phyloP scores from a whole-genome alignment of 345 rosid species.

The Eucalyptus pumila region DNA sequence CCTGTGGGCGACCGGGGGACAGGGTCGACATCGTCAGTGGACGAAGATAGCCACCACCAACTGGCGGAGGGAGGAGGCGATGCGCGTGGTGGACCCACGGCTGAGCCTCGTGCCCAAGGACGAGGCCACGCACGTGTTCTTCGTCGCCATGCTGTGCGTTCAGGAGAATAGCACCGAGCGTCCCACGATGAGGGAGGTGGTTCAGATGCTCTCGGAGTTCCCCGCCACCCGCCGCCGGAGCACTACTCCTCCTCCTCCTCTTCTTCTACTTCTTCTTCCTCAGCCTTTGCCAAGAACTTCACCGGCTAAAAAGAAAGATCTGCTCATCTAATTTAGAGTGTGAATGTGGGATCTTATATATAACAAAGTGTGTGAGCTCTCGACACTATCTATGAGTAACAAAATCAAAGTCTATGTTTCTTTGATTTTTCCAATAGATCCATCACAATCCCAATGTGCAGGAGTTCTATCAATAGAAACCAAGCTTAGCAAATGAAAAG shows the following conservation, averaged over 20 bases:
- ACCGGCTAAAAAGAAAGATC: background rate
- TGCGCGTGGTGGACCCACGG: conserved; percentile 27
- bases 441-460: background rate
- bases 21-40: conserved; percentile 73
- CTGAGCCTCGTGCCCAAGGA: conserved; percentile 24
- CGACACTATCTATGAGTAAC: background rate
- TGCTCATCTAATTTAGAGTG: background rate
- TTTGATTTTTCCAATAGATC: background rate
- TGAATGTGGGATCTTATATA: background rate
- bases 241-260: conserved; percentile 15
- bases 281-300: background rate
- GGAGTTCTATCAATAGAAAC: background rate
- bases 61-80: conserved; percentile 23
- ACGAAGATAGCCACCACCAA: conserved; percentile 11
- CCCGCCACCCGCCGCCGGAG: background rate
- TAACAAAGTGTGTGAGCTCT: background rate
- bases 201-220: conserved; percentile 53
- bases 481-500: background rate
- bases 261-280: background rate
- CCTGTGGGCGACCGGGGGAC: conserved; percentile 52
- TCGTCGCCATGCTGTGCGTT: conserved; percentile 48
- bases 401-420: background rate
- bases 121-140: conserved; percentile 46
- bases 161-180: conserved; percentile 58
- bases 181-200: conserved; percentile 66